phyloP scores from a whole-genome alignment of 805 yeast species.

The Martiniozyma abietophila region DNA sequence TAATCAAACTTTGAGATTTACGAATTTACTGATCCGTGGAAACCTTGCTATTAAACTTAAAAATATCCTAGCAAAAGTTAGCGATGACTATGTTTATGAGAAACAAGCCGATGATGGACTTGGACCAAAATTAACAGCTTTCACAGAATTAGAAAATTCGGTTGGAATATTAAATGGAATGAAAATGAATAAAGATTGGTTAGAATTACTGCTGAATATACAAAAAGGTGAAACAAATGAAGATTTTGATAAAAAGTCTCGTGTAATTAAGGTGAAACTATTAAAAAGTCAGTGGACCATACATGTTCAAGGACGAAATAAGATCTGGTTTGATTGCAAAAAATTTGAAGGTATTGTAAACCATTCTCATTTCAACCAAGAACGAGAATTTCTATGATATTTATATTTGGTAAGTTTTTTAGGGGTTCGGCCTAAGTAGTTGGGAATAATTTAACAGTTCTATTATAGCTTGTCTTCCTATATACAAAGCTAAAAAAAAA shows the following conservation, averaged over 20 bases:
- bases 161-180: conserved; percentile 19
- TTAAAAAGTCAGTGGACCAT: conserved; percentile 36
- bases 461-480: too few species aligned
- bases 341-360: conserved; percentile 23
- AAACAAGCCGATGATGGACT: conserved; percentile 8
- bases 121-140: conserved; percentile 17
- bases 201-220: conserved; percentile 9
- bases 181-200: conserved; percentile 25
- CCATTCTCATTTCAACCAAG: conserved; percentile 15
- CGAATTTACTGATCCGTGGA: conserved; percentile 17
- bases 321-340: conserved; percentile 21
- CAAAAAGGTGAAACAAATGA: conserved; percentile 22
- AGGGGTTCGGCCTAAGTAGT: too few species aligned
- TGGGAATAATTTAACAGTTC: too few species aligned
- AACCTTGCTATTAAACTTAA: conserved; percentile 20
- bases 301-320: conserved; percentile 12
- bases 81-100: conserved; percentile 22
- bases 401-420: neutral
- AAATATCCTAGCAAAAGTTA: conserved; percentile 13
- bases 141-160: conserved; percentile 16
- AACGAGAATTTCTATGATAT: conserved; percentile 18
- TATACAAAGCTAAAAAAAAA: neutral
- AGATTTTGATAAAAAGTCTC: conserved; percentile 5
- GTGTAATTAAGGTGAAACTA: conserved; percentile 33
- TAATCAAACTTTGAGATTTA: conserved; percentile 23